Conservation (phyloP, 805 yeast species). For the Yarrowia keelungensis region DNA sequence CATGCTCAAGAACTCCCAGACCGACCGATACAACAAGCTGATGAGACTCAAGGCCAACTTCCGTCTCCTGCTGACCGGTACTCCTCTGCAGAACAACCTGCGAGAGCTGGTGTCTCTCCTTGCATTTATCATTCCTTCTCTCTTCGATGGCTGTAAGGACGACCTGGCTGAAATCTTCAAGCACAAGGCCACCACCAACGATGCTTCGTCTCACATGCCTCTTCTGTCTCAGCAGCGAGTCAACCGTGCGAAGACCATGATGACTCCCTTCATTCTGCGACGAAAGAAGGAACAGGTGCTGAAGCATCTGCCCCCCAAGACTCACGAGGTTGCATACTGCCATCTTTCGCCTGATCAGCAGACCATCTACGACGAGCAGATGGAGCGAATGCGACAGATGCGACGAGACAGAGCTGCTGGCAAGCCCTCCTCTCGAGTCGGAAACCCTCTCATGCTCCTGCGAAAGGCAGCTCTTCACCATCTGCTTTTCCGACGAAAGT, state of each 20-base stretch:
- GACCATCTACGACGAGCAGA: conserved; percentile 66
- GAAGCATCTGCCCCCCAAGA: conserved; percentile 83
- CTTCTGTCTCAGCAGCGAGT: conserved; percentile 90
- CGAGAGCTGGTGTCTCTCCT: conserved; percentile 87
- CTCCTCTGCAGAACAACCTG: conserved; percentile 93
- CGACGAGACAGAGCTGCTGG: conserved; percentile 42
- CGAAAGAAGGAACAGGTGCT: conserved; percentile 92
- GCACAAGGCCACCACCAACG: conserved; percentile 79
- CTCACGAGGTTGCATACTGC: conserved; percentile 69
- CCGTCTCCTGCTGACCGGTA: conserved; percentile 89
- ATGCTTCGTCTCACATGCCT: conserved; percentile 58
- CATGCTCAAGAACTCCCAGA: conserved; percentile 85
- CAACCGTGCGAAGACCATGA: conserved; percentile 92
- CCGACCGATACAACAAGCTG: conserved; percentile 85
- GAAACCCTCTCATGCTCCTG: conserved; percentile 83
- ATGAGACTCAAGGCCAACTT: conserved; percentile 86
- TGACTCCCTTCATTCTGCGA: conserved; percentile 95
- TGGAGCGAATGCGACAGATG: conserved; percentile 51
- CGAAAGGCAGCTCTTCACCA: conserved; percentile 96
- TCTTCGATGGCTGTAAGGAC: conserved; percentile 81
- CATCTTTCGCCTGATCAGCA: conserved; percentile 62
- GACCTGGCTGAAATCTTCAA: conserved; percentile 83
- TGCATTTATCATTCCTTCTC: conserved; percentile 85
- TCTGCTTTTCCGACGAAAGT: conserved; percentile 73
- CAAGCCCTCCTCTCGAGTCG: conserved; percentile 55